Conservation (phyloP, 192 early-diverging fungal species). For the Rhizophlyctis rosea region DNA sequence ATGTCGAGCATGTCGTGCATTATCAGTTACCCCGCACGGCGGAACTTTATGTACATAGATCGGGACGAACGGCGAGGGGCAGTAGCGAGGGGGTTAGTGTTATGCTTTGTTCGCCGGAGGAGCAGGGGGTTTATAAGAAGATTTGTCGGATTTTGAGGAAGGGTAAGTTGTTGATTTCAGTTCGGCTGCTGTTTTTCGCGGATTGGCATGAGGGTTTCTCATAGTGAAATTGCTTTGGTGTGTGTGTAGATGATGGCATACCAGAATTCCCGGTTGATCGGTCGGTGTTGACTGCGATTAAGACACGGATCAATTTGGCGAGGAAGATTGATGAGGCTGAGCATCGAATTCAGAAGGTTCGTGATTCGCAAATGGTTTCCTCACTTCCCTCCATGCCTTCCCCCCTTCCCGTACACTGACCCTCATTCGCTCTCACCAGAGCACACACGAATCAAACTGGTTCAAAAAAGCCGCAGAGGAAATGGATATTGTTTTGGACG, state of each 20-base stretch:
- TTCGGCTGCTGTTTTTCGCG: neutral
- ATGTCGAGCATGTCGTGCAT: constrained; percentile 92
- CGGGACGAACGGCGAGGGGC: constrained; percentile 92
- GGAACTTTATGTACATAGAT: constrained; percentile 94
- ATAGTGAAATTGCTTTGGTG: neutral
- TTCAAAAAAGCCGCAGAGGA: constrained; percentile 74
- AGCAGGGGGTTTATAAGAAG: constrained; percentile 75
- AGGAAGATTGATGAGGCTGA: constrained; percentile 75
- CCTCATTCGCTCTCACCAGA: constrained; percentile 2
- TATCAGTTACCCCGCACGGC: constrained; percentile 90
- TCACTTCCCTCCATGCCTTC: neutral
- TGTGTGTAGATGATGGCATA: constrained; percentile 43
- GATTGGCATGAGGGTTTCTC: too few species aligned
- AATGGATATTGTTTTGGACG: constrained; percentile 76
- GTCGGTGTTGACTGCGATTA: constrained; percentile 65
- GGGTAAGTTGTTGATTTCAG: constrained; percentile 31
- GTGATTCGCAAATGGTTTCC: too few species aligned
- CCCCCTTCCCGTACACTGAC: too few species aligned
- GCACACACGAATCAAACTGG: constrained; percentile 66
- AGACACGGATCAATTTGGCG: constrained; percentile 77
- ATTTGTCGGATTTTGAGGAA: constrained; percentile 79
- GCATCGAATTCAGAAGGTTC: constrained; percentile 70
- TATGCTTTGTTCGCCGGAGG: constrained; percentile 81
- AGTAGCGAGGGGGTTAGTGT: constrained; percentile 75
- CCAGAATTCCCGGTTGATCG: constrained; percentile 80